phyloP scores from a whole-genome alignment of 768 basidiomycete species.

The Vararia minispora region DNA sequence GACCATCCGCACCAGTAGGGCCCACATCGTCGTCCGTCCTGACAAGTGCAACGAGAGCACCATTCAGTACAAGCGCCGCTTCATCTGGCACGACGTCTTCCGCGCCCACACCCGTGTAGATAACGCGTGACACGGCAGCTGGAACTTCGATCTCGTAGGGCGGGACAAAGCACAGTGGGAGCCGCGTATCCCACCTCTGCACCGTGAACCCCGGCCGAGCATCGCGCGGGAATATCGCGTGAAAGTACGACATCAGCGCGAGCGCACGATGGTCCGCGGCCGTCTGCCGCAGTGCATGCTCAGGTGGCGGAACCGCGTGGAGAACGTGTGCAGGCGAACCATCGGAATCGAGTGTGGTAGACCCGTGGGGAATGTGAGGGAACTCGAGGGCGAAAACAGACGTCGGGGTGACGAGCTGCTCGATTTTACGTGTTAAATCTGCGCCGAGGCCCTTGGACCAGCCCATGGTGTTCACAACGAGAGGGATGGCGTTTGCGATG shows the following conservation, averaged over 20 bases:
- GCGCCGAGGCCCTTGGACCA: slow-evolving; percentile 93
- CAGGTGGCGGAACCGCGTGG: slow-evolving; percentile 36
- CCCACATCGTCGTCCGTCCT: slow-evolving; percentile 33
- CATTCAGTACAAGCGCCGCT: slow-evolving; percentile 62
- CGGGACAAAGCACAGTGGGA: slow-evolving; percentile 53
- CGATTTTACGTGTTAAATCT: slow-evolving; percentile 62
- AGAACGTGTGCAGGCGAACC: slow-evolving; percentile 15
- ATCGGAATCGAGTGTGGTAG: not conserved
- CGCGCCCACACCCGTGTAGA: slow-evolving; percentile 60
- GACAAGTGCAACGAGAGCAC: slow-evolving; percentile 70
- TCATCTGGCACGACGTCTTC: slow-evolving; percentile 74
- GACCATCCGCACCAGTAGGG: slow-evolving; percentile 17
- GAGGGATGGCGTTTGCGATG: slow-evolving; percentile 53
- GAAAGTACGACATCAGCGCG: slow-evolving; percentile 68
- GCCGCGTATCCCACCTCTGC: slow-evolving; percentile 51
- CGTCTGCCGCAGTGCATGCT: slow-evolving; percentile 33
- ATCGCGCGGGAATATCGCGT: slow-evolving; percentile 33
- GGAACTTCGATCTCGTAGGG: slow-evolving; percentile 66
- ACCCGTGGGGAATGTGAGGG: slow-evolving; percentile 7
- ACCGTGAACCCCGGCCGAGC: slow-evolving; percentile 9
- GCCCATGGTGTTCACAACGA: slow-evolving; percentile 94
- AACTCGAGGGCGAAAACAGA: slow-evolving; percentile 41
- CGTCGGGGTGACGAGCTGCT: slow-evolving; percentile 50
- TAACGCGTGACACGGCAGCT: slow-evolving; percentile 47
- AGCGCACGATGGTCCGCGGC: slow-evolving; percentile 65